phyloP scores from a whole-genome alignment of 2,329 filamentous ascomycete species.

The Trichoderma aggressivum region DNA sequence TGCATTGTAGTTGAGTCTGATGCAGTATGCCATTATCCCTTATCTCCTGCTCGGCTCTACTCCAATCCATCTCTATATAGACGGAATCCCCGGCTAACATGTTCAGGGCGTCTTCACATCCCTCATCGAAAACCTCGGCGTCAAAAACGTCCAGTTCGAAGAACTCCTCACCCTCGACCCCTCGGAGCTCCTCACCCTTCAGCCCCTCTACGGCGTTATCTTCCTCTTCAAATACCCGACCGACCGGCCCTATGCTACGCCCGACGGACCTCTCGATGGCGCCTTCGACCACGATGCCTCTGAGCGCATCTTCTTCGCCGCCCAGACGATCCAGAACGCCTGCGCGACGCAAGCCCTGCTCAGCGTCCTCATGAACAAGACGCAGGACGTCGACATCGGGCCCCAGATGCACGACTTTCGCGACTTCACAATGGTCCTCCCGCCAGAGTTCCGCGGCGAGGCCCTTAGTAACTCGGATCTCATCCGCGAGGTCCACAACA shows the following conservation, averaged over 20 bases:
- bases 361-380: slow-evolving; percentile 86
- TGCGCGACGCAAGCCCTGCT: slow-evolving; percentile 95
- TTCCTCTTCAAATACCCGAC: slow-evolving; percentile 98
- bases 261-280: slow-evolving; percentile 72
- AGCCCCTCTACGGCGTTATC: slow-evolving; percentile 89
- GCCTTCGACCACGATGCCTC: slow-evolving; percentile 72
- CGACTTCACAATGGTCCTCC: slow-evolving; percentile 82
- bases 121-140: slow-evolving; percentile 85
- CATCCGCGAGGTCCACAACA: slow-evolving; percentile 81
- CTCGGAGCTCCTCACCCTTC: slow-evolving; percentile 65
- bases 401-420: slow-evolving; percentile 70
- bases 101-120: slow-evolving; percentile 89
- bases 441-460: slow-evolving; percentile 65
- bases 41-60: no score
- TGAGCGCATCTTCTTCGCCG: slow-evolving; percentile 84
- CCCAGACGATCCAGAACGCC: slow-evolving; percentile 97
- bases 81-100: neutral
- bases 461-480: slow-evolving; percentile 61
- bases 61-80: neutral
- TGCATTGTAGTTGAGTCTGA: slow-evolving; percentile 72
- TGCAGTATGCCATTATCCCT: slow-evolving; percentile 59
- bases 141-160: slow-evolving; percentile 93
- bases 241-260: slow-evolving; percentile 57
- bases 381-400: slow-evolving; percentile 68
- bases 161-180: slow-evolving; percentile 88